A percentile compares a stretch with the other conserved stretches of the same genome.
Evolutionary conservation across 228 moss, liverwort and hornwort genomes (phyloP).

Genomic region (Sphagnum fallax): DNA sequence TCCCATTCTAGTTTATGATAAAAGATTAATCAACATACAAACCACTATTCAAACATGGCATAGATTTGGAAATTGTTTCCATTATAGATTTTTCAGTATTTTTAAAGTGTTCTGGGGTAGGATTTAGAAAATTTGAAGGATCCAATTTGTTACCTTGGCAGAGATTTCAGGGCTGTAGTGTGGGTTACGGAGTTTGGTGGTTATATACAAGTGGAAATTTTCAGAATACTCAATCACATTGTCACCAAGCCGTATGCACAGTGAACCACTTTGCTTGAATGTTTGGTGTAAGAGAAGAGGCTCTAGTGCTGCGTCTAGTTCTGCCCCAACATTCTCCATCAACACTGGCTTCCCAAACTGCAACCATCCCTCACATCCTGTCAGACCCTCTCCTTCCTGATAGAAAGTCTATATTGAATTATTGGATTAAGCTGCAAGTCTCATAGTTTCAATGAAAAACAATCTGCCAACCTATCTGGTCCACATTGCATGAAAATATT

Average conservation of each 20-base stretch:
- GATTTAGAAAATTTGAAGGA: no score
- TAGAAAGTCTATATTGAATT: no score
- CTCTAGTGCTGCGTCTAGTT: conserved; percentile 74
- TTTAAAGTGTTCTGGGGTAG: no score
- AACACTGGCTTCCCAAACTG: conserved; percentile 72
- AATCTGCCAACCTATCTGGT: no score
- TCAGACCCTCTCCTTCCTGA: no score
- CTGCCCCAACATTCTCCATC: conserved; percentile 67
- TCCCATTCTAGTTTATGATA: no score
- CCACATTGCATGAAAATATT: no score
- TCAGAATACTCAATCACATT: conserved; percentile 63
- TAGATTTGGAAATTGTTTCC: neutral
- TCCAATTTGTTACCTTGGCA: conserved; percentile 39
- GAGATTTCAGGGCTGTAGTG: conserved; percentile 81
- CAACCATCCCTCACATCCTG: neutral
- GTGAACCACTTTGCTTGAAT: conserved; percentile 77
- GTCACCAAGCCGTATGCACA: conserved; percentile 73
- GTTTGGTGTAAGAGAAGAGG: conserved; percentile 64
- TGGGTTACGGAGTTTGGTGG: conserved; percentile 77
- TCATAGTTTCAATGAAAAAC: no score
- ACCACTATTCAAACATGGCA: no score
- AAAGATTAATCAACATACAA: no score
- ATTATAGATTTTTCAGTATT: neutral
- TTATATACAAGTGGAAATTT: conserved; percentile 62
- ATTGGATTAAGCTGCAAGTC: no score